A percentile compares a stretch with the other conserved stretches of the same genome.
These are phyloP conservation scores for Suhomyces anneliseae DNA, from an alignment of 1,139 yeast genomes.

Conservation along the genomic window DNA sequence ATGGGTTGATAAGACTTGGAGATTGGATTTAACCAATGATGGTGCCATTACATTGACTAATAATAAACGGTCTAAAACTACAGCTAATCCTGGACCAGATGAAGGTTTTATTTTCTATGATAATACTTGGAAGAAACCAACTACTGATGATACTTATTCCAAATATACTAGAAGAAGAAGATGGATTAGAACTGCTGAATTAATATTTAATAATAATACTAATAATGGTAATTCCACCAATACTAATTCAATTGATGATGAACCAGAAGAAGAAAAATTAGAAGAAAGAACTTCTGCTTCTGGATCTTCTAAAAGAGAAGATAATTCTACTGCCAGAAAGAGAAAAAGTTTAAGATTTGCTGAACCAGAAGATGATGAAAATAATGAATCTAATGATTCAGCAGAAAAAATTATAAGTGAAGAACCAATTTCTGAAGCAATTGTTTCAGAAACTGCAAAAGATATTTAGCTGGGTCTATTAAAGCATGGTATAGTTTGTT, in stretches of 20 bases:
- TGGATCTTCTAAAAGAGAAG: conserved; percentile 11
- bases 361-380: conserved; percentile 21
- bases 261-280: conserved; percentile 5
- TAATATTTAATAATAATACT: conserved; percentile 45
- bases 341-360: conserved; percentile 45
- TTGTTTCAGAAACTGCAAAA: neutral
- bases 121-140: conserved; percentile 91
- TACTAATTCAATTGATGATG: conserved; percentile 1
- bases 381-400: neutral
- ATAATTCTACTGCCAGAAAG: conserved; percentile 16
- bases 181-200: conserved; percentile 94
- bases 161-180: conserved; percentile 92
- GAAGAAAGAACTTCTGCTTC: conserved; percentile 8
- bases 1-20: conserved; percentile 94
- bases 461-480: neutral
- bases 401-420: neutral
- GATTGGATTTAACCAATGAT: conserved; percentile 83
- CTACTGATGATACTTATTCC: conserved; percentile 83
- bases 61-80: conserved; percentile 61
- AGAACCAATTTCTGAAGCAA: neutral
- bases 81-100: conserved; percentile 73
- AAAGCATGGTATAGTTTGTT: too few species aligned
- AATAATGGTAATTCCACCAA: conserved; percentile 13
- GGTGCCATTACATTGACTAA: conserved; percentile 75
- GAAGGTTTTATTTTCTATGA: conserved; percentile 90